Evolutionary conservation across 2,329 filamentous ascomycete species (phyloP).

Genomic region (Fusarium cyanostomum): DNA sequence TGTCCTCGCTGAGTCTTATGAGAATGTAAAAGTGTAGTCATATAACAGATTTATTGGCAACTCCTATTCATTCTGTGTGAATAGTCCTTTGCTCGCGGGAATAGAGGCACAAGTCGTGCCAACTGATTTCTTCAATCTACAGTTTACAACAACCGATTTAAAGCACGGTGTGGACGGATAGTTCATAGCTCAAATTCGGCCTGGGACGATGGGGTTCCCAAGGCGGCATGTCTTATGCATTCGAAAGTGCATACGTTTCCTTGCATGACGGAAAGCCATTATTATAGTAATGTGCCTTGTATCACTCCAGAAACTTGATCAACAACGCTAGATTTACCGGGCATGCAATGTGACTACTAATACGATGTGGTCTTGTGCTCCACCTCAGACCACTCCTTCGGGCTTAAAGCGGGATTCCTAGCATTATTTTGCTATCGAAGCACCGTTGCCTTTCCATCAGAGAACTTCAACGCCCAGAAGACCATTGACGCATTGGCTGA

Average conservation of each 20-base stretch:
- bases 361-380: conserved; percentile 71
- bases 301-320: conserved; percentile 55
- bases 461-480: conserved; percentile 70
- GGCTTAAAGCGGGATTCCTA: conserved; percentile 76
- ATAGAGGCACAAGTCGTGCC: background rate
- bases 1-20: background rate
- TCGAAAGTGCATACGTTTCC: background rate
- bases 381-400: conserved; percentile 75
- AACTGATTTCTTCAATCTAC: conserved; percentile 21
- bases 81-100: too few relatives aligned
- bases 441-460: conserved; percentile 72
- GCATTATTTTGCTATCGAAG: conserved; percentile 71
- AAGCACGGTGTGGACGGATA: too few relatives aligned
- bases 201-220: conserved; percentile 25
- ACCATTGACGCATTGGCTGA: conserved; percentile 64
- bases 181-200: background rate
- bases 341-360: conserved; percentile 54
- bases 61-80: background rate
- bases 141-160: too few relatives aligned
- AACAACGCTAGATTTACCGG: conserved; percentile 65
- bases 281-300: background rate
- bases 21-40: background rate
- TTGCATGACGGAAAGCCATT: background rate
- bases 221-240: conserved; percentile 27
- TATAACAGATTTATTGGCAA: background rate